A percentile compares a stretch with the other conserved stretches of the same genome.
Evolutionary conservation across 768 basidiomycete species (phyloP).

Genomic region (Lactifluus piperatus): DNA sequence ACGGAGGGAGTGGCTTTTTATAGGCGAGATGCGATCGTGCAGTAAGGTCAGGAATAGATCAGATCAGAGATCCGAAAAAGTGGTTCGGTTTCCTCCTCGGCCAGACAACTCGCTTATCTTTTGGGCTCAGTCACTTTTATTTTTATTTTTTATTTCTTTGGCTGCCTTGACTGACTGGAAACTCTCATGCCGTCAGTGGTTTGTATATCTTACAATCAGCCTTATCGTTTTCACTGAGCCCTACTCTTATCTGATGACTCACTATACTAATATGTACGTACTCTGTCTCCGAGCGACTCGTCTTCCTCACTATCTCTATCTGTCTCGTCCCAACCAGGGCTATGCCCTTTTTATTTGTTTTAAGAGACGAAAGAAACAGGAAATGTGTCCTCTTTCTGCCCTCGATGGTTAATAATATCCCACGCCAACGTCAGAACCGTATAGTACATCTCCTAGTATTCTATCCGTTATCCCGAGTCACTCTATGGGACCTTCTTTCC

Average conservation of each 20-base stretch:
- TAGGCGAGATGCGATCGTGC: neutral
- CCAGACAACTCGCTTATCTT: conserved; percentile 1
- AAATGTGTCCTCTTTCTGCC: neutral
- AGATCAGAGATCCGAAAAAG: conserved; percentile 9
- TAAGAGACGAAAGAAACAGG: neutral
- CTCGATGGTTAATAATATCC: neutral
- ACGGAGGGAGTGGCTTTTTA: neutral
- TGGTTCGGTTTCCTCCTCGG: conserved; percentile 11
- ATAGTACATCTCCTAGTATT: neutral
- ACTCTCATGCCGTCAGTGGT: neutral
- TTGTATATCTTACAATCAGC: neutral
- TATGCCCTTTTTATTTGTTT: neutral
- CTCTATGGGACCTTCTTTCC: neutral
- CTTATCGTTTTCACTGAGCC: neutral
- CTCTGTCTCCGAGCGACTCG: neutral
- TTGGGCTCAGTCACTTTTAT: conserved; percentile 1
- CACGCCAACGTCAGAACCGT: too few relatives aligned
- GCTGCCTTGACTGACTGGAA: neutral
- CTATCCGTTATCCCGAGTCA: neutral
- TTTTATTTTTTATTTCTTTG: neutral
- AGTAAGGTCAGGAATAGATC: neutral
- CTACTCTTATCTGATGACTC: conserved; percentile 5
- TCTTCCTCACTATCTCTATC: conserved; percentile 11
- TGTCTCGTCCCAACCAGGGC: neutral
- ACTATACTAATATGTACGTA: neutral